These are phyloP conservation scores for Choanephora cucurbitarum DNA, from an alignment of 371 early-diverging fungal genomes.

Conservation along the genomic window DNA sequence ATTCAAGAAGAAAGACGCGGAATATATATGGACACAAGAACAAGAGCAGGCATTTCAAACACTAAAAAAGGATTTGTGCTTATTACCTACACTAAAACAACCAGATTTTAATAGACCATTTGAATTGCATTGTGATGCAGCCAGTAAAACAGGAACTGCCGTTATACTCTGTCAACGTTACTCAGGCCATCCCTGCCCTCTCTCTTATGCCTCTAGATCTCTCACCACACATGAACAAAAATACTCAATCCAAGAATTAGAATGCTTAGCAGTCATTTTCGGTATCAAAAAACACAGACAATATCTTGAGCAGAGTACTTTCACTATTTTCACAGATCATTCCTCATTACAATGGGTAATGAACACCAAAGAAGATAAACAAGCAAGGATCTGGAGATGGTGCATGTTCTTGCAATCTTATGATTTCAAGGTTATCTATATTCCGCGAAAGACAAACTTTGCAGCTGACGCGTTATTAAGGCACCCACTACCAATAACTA, in stretches of 20 bases:
- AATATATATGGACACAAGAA: background rate
- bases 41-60: background rate
- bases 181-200: no score
- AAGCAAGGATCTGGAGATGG: slow-evolving; percentile 10
- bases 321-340: slow-evolving; percentile 29
- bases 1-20: slow-evolving; percentile 5
- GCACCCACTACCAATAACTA: background rate
- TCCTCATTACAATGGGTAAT: slow-evolving; percentile 12
- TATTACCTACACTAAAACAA: slow-evolving; percentile 4
- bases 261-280: no score
- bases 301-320: slow-evolving; percentile 10
- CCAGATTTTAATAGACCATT: slow-evolving; percentile 2
- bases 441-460: background rate
- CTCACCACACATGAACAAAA: no score
- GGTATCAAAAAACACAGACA: slow-evolving; percentile 8
- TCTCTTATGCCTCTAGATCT: no score
- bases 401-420: slow-evolving; percentile 3
- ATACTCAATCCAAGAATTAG: no score
- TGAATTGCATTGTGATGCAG: slow-evolving; percentile 1
- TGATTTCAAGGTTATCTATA: slow-evolving; percentile 6
- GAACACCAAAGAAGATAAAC: background rate
- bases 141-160: background rate
- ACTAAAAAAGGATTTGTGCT: background rate
- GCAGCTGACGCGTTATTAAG: background rate
- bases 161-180: background rate